Evolutionary conservation across 495 filamentous ascomycete genomes (phyloP).

Genomic region (Aspergillus haitiensis): DNA sequence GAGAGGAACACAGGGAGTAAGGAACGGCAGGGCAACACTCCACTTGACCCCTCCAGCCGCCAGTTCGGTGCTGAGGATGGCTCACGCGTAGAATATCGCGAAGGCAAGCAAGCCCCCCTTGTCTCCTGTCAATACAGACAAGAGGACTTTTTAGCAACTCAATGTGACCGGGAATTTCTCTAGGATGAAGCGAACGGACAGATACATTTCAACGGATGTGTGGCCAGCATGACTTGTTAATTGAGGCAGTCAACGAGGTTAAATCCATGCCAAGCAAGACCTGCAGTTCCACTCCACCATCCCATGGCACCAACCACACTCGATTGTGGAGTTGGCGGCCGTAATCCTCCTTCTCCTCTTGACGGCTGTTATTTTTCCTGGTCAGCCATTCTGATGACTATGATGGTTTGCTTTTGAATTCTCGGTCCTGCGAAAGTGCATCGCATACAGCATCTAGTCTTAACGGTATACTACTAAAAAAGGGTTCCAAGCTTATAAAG

Average conservation of each 20-base stretch:
- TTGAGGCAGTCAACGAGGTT: conserved; percentile 1
- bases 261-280: not conserved
- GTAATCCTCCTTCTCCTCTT: no score
- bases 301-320: conserved; percentile 3
- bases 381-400: no score
- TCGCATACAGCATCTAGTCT: no score
- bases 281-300: not conserved
- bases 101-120: no score
- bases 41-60: not conserved
- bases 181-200: not conserved
- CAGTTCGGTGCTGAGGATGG: not conserved
- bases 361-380: no score
- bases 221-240: not conserved
- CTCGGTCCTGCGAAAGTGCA: no score
- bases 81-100: not conserved
- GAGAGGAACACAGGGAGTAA: not conserved
- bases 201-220: not conserved
- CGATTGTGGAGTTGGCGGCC: not conserved
- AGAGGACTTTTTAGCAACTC: no score
- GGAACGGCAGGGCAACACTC: not conserved
- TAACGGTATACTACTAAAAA: no score
- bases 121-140: no score
- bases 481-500: not conserved
- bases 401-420: no score
- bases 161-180: not conserved